These are phyloP conservation scores for Lachancea thermotolerans DNA, from an alignment of 805 yeast genomes.

Conservation along the genomic window DNA sequence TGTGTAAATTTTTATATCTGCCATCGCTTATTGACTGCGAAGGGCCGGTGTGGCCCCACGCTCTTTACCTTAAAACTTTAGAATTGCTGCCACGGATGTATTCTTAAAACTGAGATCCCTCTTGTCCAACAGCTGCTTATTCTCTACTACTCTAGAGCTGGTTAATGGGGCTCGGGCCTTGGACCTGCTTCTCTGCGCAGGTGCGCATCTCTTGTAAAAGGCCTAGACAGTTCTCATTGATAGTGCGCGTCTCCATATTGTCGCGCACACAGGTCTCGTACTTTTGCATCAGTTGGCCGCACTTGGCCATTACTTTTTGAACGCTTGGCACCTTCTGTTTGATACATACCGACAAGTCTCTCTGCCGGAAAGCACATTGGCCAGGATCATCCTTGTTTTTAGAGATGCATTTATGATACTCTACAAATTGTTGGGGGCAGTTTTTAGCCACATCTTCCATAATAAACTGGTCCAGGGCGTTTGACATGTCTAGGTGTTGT, in stretches of 20 bases:
- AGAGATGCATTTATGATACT: slow-evolving; percentile 66
- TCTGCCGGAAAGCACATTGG: slow-evolving; percentile 51
- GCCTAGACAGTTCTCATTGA: slow-evolving; percentile 44
- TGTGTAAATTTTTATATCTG: too few relatives aligned
- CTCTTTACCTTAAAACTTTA: background rate
- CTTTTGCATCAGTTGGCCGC: slow-evolving; percentile 49
- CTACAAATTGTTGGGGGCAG: slow-evolving; percentile 68
- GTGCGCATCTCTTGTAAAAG: slow-evolving; percentile 51
- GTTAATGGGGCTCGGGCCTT: slow-evolving; percentile 15
- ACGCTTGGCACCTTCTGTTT: slow-evolving; percentile 61
- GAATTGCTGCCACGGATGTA: background rate
- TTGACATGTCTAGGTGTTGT: slow-evolving; percentile 12
- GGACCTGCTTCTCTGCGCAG: slow-evolving; percentile 41
- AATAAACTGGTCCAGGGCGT: slow-evolving; percentile 59
- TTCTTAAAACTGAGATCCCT: background rate
- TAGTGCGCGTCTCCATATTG: slow-evolving; percentile 36
- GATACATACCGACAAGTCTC: slow-evolving; percentile 55
- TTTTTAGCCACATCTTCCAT: slow-evolving; percentile 71
- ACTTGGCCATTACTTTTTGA: slow-evolving; percentile 56
- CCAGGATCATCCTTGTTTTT: slow-evolving; percentile 45
- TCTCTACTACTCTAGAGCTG: slow-evolving; percentile 9
- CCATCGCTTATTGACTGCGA: too few relatives aligned
- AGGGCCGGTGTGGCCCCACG: too few relatives aligned
- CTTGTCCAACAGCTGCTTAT: background rate
- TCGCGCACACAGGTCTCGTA: slow-evolving; percentile 60